Evolutionary conservation across 2,329 filamentous ascomycete species (phyloP).

Genomic region (Neurospora sp.): DNA sequence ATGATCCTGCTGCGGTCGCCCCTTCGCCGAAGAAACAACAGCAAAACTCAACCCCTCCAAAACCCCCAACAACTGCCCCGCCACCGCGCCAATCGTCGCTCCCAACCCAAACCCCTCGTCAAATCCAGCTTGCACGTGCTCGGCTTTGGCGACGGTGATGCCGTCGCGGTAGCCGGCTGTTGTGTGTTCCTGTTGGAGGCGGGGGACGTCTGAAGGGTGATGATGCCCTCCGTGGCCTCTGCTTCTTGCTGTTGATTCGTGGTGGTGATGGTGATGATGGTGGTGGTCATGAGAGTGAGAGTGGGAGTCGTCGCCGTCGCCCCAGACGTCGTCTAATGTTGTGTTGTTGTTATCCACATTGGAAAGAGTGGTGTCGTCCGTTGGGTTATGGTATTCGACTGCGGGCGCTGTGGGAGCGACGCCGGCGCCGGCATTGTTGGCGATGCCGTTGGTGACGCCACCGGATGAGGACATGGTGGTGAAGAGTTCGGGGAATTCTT

Average conservation of each 20-base stretch:
- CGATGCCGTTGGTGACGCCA: not conserved
- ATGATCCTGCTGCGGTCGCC: not conserved
- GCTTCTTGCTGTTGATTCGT: not conserved
- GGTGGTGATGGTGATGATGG: not conserved
- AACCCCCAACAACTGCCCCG: slow-evolving; percentile 66
- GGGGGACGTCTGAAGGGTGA: slow-evolving; percentile 56
- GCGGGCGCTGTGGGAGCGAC: not conserved
- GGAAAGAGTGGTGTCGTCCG: not conserved
- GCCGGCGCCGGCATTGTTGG: not conserved
- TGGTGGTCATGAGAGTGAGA: not conserved
- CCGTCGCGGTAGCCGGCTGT: slow-evolving; percentile 90
- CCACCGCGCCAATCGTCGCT: slow-evolving; percentile 64
- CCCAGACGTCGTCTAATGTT: slow-evolving; percentile 17
- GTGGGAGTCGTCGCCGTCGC: slow-evolving; percentile 3
- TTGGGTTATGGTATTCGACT: not conserved
- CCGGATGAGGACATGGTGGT: slow-evolving; percentile 14
- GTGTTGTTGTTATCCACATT: slow-evolving; percentile 8
- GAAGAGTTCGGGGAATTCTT: slow-evolving; percentile 14
- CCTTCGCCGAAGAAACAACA: slow-evolving; percentile 16
- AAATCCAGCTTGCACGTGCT: slow-evolving; percentile 75
- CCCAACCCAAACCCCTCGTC: slow-evolving; percentile 85
- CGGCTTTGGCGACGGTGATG: slow-evolving; percentile 62
- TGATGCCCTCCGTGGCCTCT: slow-evolving; percentile 2
- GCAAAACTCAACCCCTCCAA: slow-evolving; percentile 60
- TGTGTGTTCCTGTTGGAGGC: slow-evolving; percentile 64